Percentiles rank a stretch among this genome's conserved stretches.
These are phyloP conservation scores for Gossypium mustelinum DNA, from an alignment of 345 rosid genomes.

Conservation along the genomic window DNA sequence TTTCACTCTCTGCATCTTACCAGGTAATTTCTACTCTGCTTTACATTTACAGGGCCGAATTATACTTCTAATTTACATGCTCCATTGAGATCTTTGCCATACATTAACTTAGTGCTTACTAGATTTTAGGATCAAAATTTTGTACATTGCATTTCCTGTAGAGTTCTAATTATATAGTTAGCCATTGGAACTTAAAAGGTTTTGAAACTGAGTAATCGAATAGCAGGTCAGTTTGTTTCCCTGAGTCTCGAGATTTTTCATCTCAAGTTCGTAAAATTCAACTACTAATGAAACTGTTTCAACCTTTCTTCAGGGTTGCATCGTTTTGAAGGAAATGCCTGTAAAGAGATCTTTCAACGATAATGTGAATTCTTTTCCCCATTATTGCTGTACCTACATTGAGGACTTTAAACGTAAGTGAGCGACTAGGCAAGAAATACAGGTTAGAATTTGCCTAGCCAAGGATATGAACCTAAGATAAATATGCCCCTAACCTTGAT, in stretches of 20 bases:
- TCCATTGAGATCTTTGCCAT: not conserved
- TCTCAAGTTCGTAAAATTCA: not conserved
- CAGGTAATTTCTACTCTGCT: not conserved
- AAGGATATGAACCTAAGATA: not conserved
- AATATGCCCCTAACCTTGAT: not conserved
- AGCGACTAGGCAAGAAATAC: not conserved
- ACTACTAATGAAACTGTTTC: not conserved
- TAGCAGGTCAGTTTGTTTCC: not conserved
- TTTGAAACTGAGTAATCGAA: not conserved
- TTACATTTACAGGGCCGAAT: not conserved
- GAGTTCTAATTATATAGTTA: no score
- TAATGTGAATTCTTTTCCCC: not conserved
- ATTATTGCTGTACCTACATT: not conserved
- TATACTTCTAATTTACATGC: not conserved
- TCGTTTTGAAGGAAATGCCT: not conserved
- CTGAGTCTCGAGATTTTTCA: not conserved
- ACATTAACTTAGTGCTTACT: not conserved
- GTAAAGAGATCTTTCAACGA: not conserved
- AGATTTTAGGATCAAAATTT: no score
- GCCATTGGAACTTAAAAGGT: not conserved
- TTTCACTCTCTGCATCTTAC: not conserved
- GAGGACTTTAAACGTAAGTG: not conserved
- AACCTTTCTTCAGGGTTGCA: not conserved
- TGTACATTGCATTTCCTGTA: no score
- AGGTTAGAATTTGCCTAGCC: not conserved